Evolutionary conservation across 169 alveolate genomes (phyloP), one percentile per base, ranked within the genome.

Genomic region (Theileria parva): DNA sequence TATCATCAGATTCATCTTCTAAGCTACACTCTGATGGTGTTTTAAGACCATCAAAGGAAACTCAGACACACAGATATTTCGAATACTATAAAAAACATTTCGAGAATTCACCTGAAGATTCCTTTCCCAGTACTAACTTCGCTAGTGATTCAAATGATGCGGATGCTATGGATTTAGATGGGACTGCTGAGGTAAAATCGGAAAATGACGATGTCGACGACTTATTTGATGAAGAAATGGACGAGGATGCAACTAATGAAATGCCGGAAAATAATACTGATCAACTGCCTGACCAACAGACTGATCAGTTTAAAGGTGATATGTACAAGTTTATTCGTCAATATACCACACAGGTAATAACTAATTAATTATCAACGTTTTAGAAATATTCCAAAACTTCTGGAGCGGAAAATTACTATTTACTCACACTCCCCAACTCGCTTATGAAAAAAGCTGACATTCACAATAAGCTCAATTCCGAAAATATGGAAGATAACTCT

Each of bases 331-430:
- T 85, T 32, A 80, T 85, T 5, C 72, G 91, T 8, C 75, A 70
- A 61, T 85, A 85, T 69, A 64, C 91, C 51, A 77, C 83, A 70
- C 91, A 85, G 87, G 91, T 76, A 73, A 83, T 25, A 9, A 23
- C 15, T 25, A n/a, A 48, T 17, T 3, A n/a, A 28, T 51, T n/a
- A 32, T 9, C 4, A 19, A 3, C 21, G 25, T 9, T 17, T 53
- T 66, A 85, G 91, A 50, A 85, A 28, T 67, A 74, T 21, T 55
- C 91, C 12, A 77, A 77, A 53, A 19, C 37, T 17, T 53, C 66
- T 37, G 91, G 83, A 19, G 74, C 73, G 28, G 91, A 78, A 51
- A 85, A 85, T 67, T 85, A 85, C 70, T 85, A 32, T 34, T 55
- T 85, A 32, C 79, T 85, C 50, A 65, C 76, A 9, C 64, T 85